Percentiles rank a stretch among this genome's conserved stretches.
Conservation (phyloP, 768 basidiomycete genomes). For the Phanerochaete sordida region DNA sequence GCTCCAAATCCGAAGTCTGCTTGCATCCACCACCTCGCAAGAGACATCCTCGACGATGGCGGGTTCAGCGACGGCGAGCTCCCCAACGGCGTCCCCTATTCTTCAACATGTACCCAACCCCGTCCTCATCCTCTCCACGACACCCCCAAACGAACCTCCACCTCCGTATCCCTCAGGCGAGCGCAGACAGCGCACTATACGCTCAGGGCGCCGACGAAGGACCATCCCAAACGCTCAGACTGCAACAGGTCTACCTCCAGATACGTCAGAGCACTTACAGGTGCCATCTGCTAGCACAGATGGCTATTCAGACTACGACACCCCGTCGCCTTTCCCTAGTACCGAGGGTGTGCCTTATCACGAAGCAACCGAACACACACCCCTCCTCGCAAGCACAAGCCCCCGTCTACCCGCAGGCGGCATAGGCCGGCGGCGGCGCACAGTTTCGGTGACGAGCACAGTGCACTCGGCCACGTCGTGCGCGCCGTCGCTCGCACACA, state of each 20-base stretch:
- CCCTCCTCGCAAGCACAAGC: constrained; percentile 33
- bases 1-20: neutral
- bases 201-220: constrained; percentile 27
- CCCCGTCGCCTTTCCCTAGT: constrained; percentile 22
- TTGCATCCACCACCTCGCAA: neutral
- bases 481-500: constrained; percentile 66
- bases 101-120: constrained; percentile 3
- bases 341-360: neutral
- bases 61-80: neutral
- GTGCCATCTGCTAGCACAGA: constrained; percentile 28
- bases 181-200: constrained; percentile 34
- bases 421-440: constrained; percentile 39
- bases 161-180: constrained; percentile 63
- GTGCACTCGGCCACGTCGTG: constrained; percentile 42
- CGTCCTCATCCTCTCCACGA: constrained; percentile 14
- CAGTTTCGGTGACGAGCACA: constrained; percentile 57
- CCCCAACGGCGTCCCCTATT: constrained; percentile 3
- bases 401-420: constrained; percentile 18
- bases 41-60: neutral
- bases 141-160: constrained; percentile 50
- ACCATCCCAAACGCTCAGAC: constrained; percentile 14
- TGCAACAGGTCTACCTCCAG: constrained; percentile 7
- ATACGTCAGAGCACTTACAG: constrained; percentile 23
- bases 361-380: constrained; percentile 42
- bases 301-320: constrained; percentile 30